These are phyloP conservation scores for Crithidia brevicula DNA, from an alignment of 208 protist genomes.

Conservation along the genomic window DNA sequence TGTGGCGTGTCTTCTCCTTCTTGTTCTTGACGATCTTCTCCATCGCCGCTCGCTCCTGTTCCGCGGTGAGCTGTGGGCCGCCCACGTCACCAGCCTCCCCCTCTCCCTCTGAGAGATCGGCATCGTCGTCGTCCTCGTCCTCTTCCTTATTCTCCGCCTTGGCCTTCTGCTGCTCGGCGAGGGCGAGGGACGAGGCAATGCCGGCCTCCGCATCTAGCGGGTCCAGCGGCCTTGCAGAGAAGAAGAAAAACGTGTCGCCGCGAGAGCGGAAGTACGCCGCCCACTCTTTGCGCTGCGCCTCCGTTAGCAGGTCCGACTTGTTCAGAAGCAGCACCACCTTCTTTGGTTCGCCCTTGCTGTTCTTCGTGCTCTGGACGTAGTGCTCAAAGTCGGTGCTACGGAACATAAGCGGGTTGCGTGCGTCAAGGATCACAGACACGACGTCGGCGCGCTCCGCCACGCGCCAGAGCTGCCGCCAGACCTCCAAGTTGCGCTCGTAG, in stretches of 20 bases:
- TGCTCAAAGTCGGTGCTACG: slow-evolving; percentile 83
- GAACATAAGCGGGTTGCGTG: slow-evolving; percentile 98
- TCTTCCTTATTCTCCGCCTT: slow-evolving; percentile 8
- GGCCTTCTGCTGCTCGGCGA: slow-evolving; percentile 10
- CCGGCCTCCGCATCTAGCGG: slow-evolving; percentile 14
- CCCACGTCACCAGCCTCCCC: slow-evolving; percentile 34
- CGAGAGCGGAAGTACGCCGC: slow-evolving; percentile 90
- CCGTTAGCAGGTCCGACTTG: slow-evolving; percentile 98
- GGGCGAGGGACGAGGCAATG: slow-evolving; percentile 22
- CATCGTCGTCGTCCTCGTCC: slow-evolving; percentile 14
- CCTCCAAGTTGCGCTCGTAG: slow-evolving; percentile 99
- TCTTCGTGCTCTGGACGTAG: slow-evolving; percentile 84
- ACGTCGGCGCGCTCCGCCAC: slow-evolving; percentile 97
- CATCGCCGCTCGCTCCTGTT: slow-evolving; percentile 44
- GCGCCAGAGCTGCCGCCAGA: slow-evolving; percentile 99
- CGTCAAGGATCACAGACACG: slow-evolving; percentile 95
- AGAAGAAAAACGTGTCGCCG: slow-evolving; percentile 93
- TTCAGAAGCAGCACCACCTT: slow-evolving; percentile 96
- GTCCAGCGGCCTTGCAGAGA: slow-evolving; percentile 74
- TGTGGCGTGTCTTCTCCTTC: slow-evolving; percentile 75
- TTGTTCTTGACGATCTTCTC: slow-evolving; percentile 38
- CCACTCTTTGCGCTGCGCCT: slow-evolving; percentile 93
- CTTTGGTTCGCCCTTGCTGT: slow-evolving; percentile 66
- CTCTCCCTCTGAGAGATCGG: slow-evolving; percentile 33
- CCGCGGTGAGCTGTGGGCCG: slow-evolving; percentile 35